Base-by-base conservation (phyloP, 179 eudicot genomes). In the Gypsophila paniculata region DNA sequence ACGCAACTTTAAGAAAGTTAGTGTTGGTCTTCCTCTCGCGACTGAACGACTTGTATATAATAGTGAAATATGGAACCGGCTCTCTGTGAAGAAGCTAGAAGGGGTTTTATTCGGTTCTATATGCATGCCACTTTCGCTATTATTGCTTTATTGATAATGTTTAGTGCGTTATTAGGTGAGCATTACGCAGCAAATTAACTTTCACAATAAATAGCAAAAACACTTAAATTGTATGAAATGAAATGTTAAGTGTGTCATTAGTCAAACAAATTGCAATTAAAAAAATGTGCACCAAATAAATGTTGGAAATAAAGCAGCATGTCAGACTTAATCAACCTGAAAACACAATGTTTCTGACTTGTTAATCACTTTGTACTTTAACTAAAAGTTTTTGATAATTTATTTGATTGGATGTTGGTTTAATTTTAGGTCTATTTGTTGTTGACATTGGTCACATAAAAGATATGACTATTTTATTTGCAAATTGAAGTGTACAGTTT, bases 191-290 rank as follows among this genome's bases (percentile, higher is more conserved):
- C 10, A 21, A 55, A 19, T 21, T 38, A 21, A 39, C 36, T 25
- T 57, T 39, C 52, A 8, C 34, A 68, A 21, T 19, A 55, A n/a
- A 18, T 14, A 32, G 52, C 52, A 34, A 70, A 70, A 65, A 12
- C 69, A 12, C 69, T 14, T 9, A 65, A 42, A 11, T 44, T 39
- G 15, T 15, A 32, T 18, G 10, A 61, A 13, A 32, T 61, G 29
- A 22, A 55, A 42, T 42, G 46, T 9, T 1, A 2, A 9, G 17
- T 4, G 3, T 26, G 21, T 63, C 4, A 19, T 0, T 71, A 18
- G 71, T 62, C 74, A 76, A 76, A 68, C 53, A 25, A 60, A 49
- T 60, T 68, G 25, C 68, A 32, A 6, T 0, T 53, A 23, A 34
- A 5, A 26, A 18, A 44, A 26, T 18, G 13, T 61, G 39, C 13